Evolutionary conservation across 2,329 filamentous ascomycete genomes (phyloP), one percentile per base, ranked within the genome.

Genomic region (Arachnopeziza araneosa): DNA sequence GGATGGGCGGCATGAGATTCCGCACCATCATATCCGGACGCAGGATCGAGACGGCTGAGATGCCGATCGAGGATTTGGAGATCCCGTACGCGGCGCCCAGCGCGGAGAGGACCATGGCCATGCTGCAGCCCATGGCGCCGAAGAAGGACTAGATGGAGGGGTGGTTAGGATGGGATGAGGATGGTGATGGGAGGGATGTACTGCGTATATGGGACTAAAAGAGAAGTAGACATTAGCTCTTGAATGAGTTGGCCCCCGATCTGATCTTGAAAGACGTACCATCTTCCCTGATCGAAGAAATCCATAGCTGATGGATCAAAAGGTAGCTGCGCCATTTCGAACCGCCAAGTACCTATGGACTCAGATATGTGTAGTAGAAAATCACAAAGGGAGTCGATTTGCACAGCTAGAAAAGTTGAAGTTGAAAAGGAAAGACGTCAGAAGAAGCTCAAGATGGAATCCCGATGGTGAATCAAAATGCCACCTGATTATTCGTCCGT

Each of bases 1-100:
- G 97, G 86, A 99, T 96, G 79, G 97, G 93, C 76, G 93, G 93
- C 70, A 98, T 93, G 77, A 98, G 96, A 83, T 97, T 98, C 88
- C 96, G 96, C 77, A 98, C 92, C 77, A 98, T 96, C 77, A 97
- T 82, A 76, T 98, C 95, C 76, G 95, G 95, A 76, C 93, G 86
- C 70, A 98, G 85, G 71, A 98, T 93, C 88, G 92, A 93, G 88
- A 96, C 96, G 70, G 92, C 90, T 67, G 91, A 90, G 74, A 98
- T 96, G 83, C 93, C 93, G 69, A 98, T 92, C 80, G 93, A 93
- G 72, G 93, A 93, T 85, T 98, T 99, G 75, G 93, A 93, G 70
- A 95, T 98, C 78, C 93, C 93, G 80, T 98, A 98, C 69, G 93
- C 91, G 73, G 93, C 93, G 75, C 93, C 92, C 69, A 70, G 59